Base-by-base conservation (phyloP, 306 rosid species). In the Vachellia pachyceras region DNA sequence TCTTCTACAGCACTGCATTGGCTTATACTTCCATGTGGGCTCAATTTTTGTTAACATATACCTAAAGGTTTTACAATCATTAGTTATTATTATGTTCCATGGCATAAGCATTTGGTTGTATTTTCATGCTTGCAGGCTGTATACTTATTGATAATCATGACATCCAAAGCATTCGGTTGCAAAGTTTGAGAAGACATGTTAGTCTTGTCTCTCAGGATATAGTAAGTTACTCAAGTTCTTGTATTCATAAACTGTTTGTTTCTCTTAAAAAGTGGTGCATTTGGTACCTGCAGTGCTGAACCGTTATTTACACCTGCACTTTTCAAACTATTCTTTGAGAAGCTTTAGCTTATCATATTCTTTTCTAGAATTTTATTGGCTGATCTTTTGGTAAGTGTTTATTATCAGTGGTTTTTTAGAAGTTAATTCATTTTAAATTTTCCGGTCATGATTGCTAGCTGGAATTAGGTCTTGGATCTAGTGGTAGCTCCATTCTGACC, bases 201-300 rank as follows among this genome's bases (percentile, higher is more conserved):
- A 86, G 90, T 81, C 85, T 94, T 45, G 98, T 94, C 89, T 91
- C 95, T 85, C 98, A 94, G 84, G 98, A 94, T 77, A 83, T 90
- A 73, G 98, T 92, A 80, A 85, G 97, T 88, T 61, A 65, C 61
- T 23, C 61, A 17, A 39, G 78, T 77, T 46, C 68, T 50, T 77
- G 3, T 78, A 35, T 63, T 82, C 70, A 10, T 78, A 35, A 73
- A 7, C 10, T 13, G 70, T 72, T 10, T 42, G 61, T 54, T 70
- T 3, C 36, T 25, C 23, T 64, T 66, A 9, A 29, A 29, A 33
- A 20, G 44, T 29, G 3, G 33, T 60, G 47, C 47, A 7, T 40
- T 23, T 39, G 44, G 15, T 13, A 1, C 35, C 17, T 75, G 39
- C 20, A 1, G 17, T 61, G 78, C 58, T 33, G 74, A 70, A 33